Evolutionary conservation across 2,329 filamentous ascomycete species (phyloP), one percentile per base, ranked within the genome.

Genomic region (Westerdykella sp.): DNA sequence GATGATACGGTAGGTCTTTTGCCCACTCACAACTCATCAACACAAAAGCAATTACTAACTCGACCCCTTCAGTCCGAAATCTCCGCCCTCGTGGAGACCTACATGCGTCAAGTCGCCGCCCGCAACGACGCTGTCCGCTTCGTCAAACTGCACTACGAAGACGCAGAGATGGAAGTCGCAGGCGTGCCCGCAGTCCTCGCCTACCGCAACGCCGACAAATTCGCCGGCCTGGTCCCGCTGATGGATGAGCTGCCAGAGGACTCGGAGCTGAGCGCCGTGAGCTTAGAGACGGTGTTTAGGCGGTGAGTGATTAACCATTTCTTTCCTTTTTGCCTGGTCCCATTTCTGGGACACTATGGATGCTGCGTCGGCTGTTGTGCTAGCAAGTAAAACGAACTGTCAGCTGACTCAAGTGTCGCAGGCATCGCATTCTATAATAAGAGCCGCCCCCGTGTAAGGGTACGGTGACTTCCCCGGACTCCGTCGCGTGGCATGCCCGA

Each of bases 111-210:
- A 1, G 75, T 97, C 22, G 88, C 95, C 34, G 73, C 76, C 48
- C 74, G 78, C 47, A 75, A 95, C 61, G 75, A 80, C 16, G 78
- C 81, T 9, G 79, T 86, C 28, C 87, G 87, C 60, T 97, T 98
- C 62, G 79, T 97, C 70, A 94, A 91, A 70, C 79, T 97, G 38
- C 84, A 95, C 68, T 87, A 88, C 63, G 83, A 86, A 49, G 90
- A 95, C 45, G 94, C 95, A 31, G 90, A 97, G 65, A 95, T 97
- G 74, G 88, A 96, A 64, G 81, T 85, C 45, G 85, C 89, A 25
- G 84, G 84, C 37, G 85, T 95, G 2, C 93, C 93, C 1, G 88
- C 93, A 4, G 74, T 97, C 31, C 74, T 97, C 39, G 91, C 87
- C 10, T 98, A 98, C 72, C 83, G 83, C 45, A 87, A 84, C 57